Evolutionary conservation across 1,139 yeast genomes (phyloP).

Genomic region (Scheffersomyces segobiensis): DNA sequence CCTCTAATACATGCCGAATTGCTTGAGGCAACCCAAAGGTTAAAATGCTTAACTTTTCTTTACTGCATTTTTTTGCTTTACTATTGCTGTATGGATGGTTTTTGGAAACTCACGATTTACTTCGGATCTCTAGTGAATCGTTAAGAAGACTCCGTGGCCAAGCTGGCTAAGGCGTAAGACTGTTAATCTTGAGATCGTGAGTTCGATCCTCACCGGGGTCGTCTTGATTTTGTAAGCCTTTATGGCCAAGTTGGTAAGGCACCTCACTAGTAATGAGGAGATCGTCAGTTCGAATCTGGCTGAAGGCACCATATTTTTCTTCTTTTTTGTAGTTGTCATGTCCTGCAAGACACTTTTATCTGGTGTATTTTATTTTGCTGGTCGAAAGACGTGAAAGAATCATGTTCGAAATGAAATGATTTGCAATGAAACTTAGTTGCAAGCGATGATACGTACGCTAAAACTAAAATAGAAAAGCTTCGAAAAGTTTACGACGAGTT

Average conservation of each 20-base stretch:
- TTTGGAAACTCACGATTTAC: not conserved
- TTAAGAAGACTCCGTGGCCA: constrained; percentile 19
- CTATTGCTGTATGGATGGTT: not conserved
- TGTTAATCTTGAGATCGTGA: constrained; percentile 18
- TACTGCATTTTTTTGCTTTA: not conserved
- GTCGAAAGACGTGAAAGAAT: not conserved
- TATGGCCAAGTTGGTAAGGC: constrained; percentile 84
- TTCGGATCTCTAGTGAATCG: not conserved
- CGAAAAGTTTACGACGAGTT: too few relatives aligned
- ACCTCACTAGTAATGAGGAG: constrained; percentile 91
- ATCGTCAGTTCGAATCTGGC: constrained; percentile 87
- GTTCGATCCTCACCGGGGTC: constrained; percentile 19
- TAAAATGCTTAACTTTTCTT: too few relatives aligned
- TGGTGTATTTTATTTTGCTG: not conserved
- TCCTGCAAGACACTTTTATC: not conserved
- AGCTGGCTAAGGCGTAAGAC: constrained; percentile 19
- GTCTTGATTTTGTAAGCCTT: constrained; percentile 9
- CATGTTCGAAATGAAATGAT: too few relatives aligned
- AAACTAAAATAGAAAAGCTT: too few relatives aligned
- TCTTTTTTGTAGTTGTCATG: not conserved
- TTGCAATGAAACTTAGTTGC: too few relatives aligned
- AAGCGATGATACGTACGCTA: too few relatives aligned
- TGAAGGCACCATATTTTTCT: constrained; percentile 55
- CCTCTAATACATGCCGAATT: too few relatives aligned
- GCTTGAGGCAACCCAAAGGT: too few relatives aligned